Conservation (phyloP, 345 rosid genomes). For the Arabidopsis arenosa region DNA sequence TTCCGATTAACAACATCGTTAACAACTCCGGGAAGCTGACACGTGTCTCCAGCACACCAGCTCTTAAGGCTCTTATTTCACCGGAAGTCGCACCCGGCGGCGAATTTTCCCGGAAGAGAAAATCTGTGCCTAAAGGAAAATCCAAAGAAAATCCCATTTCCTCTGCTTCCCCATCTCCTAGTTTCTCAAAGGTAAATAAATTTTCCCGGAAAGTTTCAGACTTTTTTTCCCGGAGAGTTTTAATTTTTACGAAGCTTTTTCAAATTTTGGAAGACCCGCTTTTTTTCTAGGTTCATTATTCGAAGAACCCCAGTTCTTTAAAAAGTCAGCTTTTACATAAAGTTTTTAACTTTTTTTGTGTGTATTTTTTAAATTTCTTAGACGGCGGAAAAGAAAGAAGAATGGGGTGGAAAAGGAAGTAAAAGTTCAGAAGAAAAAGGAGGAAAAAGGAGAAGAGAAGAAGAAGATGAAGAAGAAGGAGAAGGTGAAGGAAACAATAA, state of each 20-base stretch:
- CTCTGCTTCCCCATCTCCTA: constrained; percentile 37
- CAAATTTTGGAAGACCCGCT: background rate
- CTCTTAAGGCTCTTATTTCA: constrained; percentile 47
- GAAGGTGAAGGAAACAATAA: constrained; percentile 24
- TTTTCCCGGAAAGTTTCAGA: background rate
- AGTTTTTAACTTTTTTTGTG: background rate
- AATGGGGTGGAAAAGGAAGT: constrained; percentile 44
- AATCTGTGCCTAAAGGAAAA: constrained; percentile 45
- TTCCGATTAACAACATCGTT: constrained; percentile 10
- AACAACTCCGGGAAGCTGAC: constrained; percentile 48
- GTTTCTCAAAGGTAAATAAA: constrained; percentile 47
- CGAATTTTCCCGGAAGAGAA: constrained; percentile 69
- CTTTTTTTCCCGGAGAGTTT: background rate
- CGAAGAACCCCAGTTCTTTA: constrained; percentile 19
- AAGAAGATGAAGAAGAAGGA: constrained; percentile 13
- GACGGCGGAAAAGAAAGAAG: constrained; percentile 49
- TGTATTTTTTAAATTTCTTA: background rate
- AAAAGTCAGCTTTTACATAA: constrained; percentile 23
- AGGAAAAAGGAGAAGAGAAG: constrained; percentile 40
- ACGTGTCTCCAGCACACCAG: constrained; percentile 83
- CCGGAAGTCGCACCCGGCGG: constrained; percentile 32
- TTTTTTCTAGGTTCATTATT: background rate
- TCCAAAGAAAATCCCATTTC: constrained; percentile 48
- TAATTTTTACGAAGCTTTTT: background rate
- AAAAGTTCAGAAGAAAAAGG: constrained; percentile 46